These are phyloP conservation scores for Penicillium goetzii DNA, from an alignment of 495 filamentous ascomycete genomes.

Conservation along the genomic window DNA sequence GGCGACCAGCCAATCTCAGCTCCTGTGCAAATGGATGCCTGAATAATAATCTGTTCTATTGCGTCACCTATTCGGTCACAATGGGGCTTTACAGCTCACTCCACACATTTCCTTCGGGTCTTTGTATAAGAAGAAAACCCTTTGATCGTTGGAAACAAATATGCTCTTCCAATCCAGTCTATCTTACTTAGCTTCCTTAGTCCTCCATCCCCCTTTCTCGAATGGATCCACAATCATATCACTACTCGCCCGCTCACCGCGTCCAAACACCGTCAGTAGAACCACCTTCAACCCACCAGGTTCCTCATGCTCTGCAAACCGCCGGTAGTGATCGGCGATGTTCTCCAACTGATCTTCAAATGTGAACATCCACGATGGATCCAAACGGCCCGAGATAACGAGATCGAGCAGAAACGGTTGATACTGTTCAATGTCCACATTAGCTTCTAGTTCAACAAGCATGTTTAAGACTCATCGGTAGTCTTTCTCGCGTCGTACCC, in stretches of 20 bases:
- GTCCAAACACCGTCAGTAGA: conserved; percentile 32
- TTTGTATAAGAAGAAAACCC: too few species aligned
- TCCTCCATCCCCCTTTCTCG: not conserved
- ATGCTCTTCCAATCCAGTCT: too few species aligned
- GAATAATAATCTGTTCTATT: not conserved
- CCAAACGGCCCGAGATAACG: conserved; percentile 27
- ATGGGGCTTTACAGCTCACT: too few species aligned
- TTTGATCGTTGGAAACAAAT: not conserved
- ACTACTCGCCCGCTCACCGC: conserved; percentile 14
- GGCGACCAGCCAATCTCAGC: too few species aligned
- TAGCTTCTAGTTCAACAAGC: not conserved
- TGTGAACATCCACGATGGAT: conserved; percentile 40
- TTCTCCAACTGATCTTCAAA: conserved; percentile 35
- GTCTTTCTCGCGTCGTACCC: conserved; percentile 18
- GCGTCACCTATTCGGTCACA: not conserved
- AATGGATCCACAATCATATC: conserved; percentile 13
- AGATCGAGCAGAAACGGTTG: conserved; percentile 35
- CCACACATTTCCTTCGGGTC: too few species aligned
- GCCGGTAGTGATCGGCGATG: conserved; percentile 29
- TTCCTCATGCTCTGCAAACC: conserved; percentile 28
- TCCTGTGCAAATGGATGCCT: too few species aligned
- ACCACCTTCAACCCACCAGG: conserved; percentile 33
- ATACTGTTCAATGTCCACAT: conserved; percentile 21
- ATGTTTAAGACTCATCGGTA: not conserved
- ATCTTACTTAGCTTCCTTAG: not conserved